Conservation (phyloP, 768 basidiomycete species). For the Trametes cubensis region DNA sequence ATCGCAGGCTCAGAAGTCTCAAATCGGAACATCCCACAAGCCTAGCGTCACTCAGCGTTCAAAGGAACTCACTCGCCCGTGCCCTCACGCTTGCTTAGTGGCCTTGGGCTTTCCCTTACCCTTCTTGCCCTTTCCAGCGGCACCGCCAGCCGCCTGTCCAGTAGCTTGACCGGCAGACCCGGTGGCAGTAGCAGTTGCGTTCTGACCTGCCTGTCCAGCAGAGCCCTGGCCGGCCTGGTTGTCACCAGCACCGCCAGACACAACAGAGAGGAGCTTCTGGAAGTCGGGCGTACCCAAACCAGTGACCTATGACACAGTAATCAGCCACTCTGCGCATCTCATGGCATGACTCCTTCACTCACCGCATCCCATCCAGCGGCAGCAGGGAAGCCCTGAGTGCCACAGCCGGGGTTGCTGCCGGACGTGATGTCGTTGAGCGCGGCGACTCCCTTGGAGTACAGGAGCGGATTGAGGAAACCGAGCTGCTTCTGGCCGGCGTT, state of each 20-base stretch:
- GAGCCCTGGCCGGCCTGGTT: not conserved
- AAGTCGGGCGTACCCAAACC: constrained; percentile 73
- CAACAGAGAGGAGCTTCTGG: constrained; percentile 22
- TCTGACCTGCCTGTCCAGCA: constrained; percentile 1
- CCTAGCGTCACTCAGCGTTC: too few relatives aligned
- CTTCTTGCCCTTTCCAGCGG: constrained; percentile 7
- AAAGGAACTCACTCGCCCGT: too few relatives aligned
- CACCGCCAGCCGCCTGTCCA: not conserved
- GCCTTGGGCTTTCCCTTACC: not conserved
- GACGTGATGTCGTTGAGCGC: constrained; percentile 34
- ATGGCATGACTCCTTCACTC: constrained; percentile 6
- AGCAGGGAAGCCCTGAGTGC: constrained; percentile 39
- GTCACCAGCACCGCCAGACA: constrained; percentile 17
- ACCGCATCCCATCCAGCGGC: constrained; percentile 38
- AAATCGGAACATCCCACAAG: not conserved
- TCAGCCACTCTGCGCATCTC: not conserved
- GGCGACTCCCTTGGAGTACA: constrained; percentile 27
- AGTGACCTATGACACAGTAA: constrained; percentile 47
- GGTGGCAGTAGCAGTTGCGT: not conserved
- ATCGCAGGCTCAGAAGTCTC: not conserved
- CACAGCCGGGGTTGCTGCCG: constrained; percentile 33
- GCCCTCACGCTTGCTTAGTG: too few relatives aligned
- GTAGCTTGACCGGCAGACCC: not conserved
- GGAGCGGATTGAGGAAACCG: constrained; percentile 39
- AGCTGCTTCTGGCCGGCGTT: constrained; percentile 35